phyloP scores from a whole-genome alignment of 1,284 basidiomycete species.

The Ustilago xerochloae region DNA sequence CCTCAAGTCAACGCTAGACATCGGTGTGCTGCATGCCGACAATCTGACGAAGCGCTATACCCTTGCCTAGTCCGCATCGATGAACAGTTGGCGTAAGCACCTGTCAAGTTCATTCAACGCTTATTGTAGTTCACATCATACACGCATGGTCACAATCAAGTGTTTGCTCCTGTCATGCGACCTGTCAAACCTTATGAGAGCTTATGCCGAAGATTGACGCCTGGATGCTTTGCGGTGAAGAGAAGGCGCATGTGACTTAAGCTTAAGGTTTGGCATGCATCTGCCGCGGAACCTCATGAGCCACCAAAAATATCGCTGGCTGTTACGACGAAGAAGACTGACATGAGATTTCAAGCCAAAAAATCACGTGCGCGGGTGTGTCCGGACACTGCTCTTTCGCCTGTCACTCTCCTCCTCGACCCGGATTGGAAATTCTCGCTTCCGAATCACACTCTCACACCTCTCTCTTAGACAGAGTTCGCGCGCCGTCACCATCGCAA shows the following conservation, averaged over 20 bases:
- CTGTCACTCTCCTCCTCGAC: not conserved
- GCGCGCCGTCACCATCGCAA: slow-evolving; percentile 3
- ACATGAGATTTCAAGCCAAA: too few species aligned
- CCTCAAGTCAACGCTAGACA: too few species aligned
- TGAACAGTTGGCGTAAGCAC: not conserved
- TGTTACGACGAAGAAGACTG: too few species aligned
- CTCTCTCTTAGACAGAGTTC: too few species aligned
- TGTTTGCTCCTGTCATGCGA: not conserved
- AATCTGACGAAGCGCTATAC: not conserved
- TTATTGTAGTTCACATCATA: not conserved
- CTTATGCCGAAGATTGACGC: not conserved
- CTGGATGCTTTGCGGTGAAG: not conserved
- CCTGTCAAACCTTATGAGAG: not conserved
- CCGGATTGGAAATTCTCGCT: slow-evolving; percentile 12
- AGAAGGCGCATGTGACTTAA: not conserved
- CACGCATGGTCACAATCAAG: not conserved
- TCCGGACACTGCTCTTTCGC: slow-evolving; percentile 2
- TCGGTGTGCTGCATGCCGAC: too few species aligned
- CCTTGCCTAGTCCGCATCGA: not conserved
- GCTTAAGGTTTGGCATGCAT: slow-evolving; percentile 7
- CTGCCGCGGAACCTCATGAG: not conserved
- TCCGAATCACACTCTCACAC: too few species aligned
- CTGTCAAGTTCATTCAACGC: not conserved
- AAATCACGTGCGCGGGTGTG: slow-evolving; percentile 24
- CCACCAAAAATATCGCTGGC: too few species aligned